Evolutionary conservation across 306 rosid genomes (phyloP).

Genomic region (Glycine tomentella): DNA sequence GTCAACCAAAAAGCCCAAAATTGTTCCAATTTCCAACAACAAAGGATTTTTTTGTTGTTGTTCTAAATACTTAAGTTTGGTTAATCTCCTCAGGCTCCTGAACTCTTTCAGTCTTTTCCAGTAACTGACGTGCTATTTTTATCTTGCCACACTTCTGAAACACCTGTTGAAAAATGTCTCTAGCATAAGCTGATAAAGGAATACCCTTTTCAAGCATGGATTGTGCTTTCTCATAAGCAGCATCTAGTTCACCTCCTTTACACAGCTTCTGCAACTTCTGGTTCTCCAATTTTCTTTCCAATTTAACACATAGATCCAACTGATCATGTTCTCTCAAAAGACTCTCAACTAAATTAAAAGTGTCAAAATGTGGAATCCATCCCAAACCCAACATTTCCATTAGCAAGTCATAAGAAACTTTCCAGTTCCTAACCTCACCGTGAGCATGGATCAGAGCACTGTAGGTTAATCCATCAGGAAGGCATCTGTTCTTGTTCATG

Average conservation of each 20-base stretch:
- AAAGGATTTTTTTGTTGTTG: not conserved
- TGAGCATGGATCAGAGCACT: slow-evolving; percentile 68
- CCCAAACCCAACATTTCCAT: slow-evolving; percentile 72
- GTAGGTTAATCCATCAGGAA: slow-evolving; percentile 69
- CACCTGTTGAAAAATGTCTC: slow-evolving; percentile 60
- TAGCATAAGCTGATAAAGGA: slow-evolving; percentile 61
- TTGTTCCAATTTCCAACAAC: slow-evolving; percentile 12
- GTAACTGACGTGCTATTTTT: slow-evolving; percentile 61
- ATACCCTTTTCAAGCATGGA: slow-evolving; percentile 66
- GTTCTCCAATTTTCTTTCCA: slow-evolving; percentile 66
- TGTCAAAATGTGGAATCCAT: slow-evolving; percentile 61
- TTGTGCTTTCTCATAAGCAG: slow-evolving; percentile 64
- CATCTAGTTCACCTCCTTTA: slow-evolving; percentile 58
- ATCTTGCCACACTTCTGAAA: slow-evolving; percentile 63
- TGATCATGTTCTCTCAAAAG: slow-evolving; percentile 64
- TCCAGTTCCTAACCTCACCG: slow-evolving; percentile 62
- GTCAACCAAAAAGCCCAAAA: slow-evolving; percentile 29
- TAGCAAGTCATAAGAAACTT: slow-evolving; percentile 56
- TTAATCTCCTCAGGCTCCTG: slow-evolving; percentile 28
- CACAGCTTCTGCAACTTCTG: slow-evolving; percentile 69
- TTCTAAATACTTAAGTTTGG: slow-evolving; percentile 20
- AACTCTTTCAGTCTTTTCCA: slow-evolving; percentile 48
- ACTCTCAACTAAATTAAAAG: slow-evolving; percentile 56
- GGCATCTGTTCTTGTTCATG: slow-evolving; percentile 71
- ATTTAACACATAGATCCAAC: slow-evolving; percentile 56